Percentiles rank a stretch among this genome's conserved stretches.
These are phyloP conservation scores for Benincasa hispida DNA, from an alignment of 306 rosid genomes.

Conservation along the genomic window DNA sequence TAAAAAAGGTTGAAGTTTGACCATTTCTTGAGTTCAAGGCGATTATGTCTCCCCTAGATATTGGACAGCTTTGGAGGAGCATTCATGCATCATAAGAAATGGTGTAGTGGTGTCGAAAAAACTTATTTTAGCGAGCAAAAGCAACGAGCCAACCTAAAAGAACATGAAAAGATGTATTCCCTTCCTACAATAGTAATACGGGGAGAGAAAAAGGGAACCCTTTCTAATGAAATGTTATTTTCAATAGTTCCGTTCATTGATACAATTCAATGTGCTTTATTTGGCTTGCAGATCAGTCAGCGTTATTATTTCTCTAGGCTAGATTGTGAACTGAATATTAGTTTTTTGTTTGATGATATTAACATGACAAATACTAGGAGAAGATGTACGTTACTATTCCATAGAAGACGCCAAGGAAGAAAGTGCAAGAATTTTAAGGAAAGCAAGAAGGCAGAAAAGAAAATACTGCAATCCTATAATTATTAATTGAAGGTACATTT, in stretches of 20 bases:
- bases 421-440: conserved; percentile 52
- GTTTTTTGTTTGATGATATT: background rate
- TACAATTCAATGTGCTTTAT: background rate
- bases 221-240: background rate
- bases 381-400: conserved; percentile 25
- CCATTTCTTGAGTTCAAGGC: background rate
- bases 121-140: background rate
- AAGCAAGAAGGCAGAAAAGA: conserved; percentile 88
- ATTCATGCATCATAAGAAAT: background rate
- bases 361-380: conserved; percentile 6
- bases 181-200: background rate
- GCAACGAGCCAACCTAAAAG: background rate
- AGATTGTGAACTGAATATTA: background rate
- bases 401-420: conserved; percentile 55
- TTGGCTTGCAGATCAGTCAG: background rate
- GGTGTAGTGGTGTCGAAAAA: background rate
- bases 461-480: conserved; percentile 40
- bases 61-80: background rate
- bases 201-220: background rate
- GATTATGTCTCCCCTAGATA: background rate
- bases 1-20: too few relatives aligned
- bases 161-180: background rate
- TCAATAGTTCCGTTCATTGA: background rate
- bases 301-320: background rate
- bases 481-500: conserved; percentile 48